Evolutionary conservation across 2,329 filamentous ascomycete species (phyloP), one percentile per base, ranked within the genome.

Genomic region (Emmonsiellopsis sp.): DNA sequence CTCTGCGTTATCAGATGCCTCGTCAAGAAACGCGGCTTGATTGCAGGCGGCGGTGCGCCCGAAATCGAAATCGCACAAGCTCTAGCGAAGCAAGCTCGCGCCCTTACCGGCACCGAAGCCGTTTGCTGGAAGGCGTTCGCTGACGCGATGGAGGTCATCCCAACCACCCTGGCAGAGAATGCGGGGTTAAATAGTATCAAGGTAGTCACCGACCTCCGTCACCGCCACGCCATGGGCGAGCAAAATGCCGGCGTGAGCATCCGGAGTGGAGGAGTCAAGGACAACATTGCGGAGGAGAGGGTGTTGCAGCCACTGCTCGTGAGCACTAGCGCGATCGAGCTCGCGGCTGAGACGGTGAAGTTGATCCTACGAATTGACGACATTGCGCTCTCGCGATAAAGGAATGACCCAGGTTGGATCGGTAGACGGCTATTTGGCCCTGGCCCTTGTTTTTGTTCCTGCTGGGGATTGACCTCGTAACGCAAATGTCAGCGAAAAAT

Each of bases 41-140:
- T 98, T 64, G 92, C 94, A 11, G 93, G 93, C 71, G 93, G 93
- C 65, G 93, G 93, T 68, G 93, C 93, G 2, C 88, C 93, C 31
- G 93, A 98, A 73, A 94, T 97, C 64, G 91, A 97, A 74, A 92
- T 98, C 63, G 88, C 93, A 21, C 87, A 93, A 52, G 82, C 88
- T 65, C 81, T 98, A 36, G 83, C 86, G 54, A 86, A 88, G 72
- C 86, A 88, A 66, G 83, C 92, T 7, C 87, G 91, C 61, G 84
- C 85, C 63, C 78, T 96, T 56, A 85, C 85, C 0, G 94, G 94
- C 56, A 96, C 93, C 5, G 93, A 98, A 71, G 84, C 90, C 40
- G 96, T 97, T 67, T 98, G 93, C 82, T 98, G 89, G 88, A 97
- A 96, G 76, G 92, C 92, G 0, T 98, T 98, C 67, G 93, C 94